Evolutionary conservation across 1,284 basidiomycete genomes (phyloP).

Genomic region (Fomitopsis pinicola): DNA sequence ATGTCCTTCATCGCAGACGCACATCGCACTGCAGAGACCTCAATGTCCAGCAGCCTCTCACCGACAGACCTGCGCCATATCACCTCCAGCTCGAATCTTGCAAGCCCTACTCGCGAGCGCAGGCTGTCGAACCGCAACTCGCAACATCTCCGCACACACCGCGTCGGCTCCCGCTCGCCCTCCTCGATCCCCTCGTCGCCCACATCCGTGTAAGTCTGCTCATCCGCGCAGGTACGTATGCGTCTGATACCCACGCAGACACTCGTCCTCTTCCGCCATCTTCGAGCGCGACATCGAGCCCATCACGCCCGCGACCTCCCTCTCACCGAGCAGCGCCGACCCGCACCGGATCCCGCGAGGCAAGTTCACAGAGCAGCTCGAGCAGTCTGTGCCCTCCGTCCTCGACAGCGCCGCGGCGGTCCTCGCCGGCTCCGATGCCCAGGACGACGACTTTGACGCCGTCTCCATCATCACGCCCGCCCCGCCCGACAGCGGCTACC

Average conservation of each 20-base stretch:
- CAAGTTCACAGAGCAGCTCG: conserved; percentile 65
- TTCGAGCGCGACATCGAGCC: conserved; percentile 82
- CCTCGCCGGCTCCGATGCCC: conserved; percentile 41
- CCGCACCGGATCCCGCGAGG: conserved; percentile 70
- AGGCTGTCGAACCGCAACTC: conserved; percentile 37
- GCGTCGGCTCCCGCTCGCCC: conserved; percentile 57
- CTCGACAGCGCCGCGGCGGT: conserved; percentile 70
- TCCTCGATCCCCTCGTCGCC: conserved; percentile 71
- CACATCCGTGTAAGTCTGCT: conserved; percentile 61
- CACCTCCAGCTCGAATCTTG: conserved; percentile 38
- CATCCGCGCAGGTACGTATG: background rate
- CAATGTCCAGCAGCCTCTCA: background rate
- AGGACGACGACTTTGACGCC: conserved; percentile 41
- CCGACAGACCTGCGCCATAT: conserved; percentile 40
- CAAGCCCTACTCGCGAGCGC: conserved; percentile 34
- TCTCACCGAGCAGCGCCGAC: conserved; percentile 40
- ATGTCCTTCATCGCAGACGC: background rate
- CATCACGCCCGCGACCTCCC: conserved; percentile 45
- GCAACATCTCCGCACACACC: conserved; percentile 42
- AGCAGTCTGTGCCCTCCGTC: conserved; percentile 70
- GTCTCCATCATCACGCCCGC: conserved; percentile 57
- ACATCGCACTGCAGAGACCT: background rate
- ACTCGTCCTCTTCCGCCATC: conserved; percentile 75
- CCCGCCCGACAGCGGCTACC: conserved; percentile 27
- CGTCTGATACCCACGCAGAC: conserved; percentile 37